Conservation (phyloP, 352 stramenopile species). For the Globisporangium camurandrum region DNA sequence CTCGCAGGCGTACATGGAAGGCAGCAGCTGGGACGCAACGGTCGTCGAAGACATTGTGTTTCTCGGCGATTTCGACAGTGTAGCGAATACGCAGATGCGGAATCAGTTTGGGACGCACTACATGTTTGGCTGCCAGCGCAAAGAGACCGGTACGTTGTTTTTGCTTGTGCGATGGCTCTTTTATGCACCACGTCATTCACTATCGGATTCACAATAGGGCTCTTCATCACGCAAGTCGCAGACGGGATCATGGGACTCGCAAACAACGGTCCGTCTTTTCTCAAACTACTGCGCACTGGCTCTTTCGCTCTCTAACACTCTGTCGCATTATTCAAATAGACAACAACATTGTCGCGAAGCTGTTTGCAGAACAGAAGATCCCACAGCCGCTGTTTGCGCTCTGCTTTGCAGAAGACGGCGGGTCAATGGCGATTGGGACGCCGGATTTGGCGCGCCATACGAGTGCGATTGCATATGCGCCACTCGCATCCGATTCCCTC, state of each 20-base stretch:
- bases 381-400: slow-evolving; percentile 68
- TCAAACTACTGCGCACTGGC: too few relatives aligned
- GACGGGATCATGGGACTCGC: slow-evolving; percentile 82
- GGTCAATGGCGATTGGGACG: slow-evolving; percentile 59
- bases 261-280: slow-evolving; percentile 39
- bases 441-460: slow-evolving; percentile 42
- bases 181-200: not conserved
- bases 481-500: slow-evolving; percentile 26
- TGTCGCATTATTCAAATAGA: slow-evolving; percentile 20
- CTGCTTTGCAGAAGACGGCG: slow-evolving; percentile 64
- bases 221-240: slow-evolving; percentile 79
- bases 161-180: not conserved
- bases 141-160: slow-evolving; percentile 40
- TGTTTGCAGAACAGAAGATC: slow-evolving; percentile 77
- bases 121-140: slow-evolving; percentile 74
- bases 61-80: slow-evolving; percentile 52
- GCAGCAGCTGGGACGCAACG: slow-evolving; percentile 74
- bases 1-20: slow-evolving; percentile 79
- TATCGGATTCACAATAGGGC: slow-evolving; percentile 15
- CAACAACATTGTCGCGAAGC: slow-evolving; percentile 66
- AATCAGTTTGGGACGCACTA: slow-evolving; percentile 66
- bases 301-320: too few relatives aligned
- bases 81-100: slow-evolving; percentile 36
- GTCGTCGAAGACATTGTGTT: slow-evolving; percentile 80
- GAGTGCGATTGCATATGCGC: slow-evolving; percentile 46